Percentiles rank a stretch among this genome's conserved stretches.
Conservation (phyloP, 2,329 filamentous ascomycete genomes). For the Fusarium brevicatenulatum region DNA sequence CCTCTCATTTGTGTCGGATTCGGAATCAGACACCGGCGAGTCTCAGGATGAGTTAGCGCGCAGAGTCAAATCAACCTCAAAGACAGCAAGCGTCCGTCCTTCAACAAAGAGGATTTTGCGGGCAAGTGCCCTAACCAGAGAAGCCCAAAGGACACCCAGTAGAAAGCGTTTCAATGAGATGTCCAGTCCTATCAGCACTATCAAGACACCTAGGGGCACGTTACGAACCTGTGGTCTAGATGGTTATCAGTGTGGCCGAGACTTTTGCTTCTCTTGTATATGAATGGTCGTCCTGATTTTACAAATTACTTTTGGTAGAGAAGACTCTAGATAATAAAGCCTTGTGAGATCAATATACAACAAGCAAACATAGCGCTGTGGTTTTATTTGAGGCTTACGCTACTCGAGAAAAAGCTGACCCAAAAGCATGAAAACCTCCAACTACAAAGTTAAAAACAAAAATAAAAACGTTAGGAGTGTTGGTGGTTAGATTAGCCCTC, state of each 20-base stretch:
- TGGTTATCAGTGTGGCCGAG: constrained; percentile 64
- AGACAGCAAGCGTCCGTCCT: constrained; percentile 14
- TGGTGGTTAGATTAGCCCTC: constrained; percentile 39
- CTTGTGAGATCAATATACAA: neutral
- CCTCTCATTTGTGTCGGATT: constrained; percentile 56
- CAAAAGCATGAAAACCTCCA: constrained; percentile 33
- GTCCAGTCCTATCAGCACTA: constrained; percentile 34
- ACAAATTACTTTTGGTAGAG: neutral
- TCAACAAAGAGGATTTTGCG: constrained; percentile 44
- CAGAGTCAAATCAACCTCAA: constrained; percentile 28
- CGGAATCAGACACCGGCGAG: constrained; percentile 55
- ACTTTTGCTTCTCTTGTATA: constrained; percentile 70
- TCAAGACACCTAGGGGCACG: constrained; percentile 62
- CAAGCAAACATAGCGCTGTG: constrained; percentile 27
- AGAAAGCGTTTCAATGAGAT: constrained; percentile 35
- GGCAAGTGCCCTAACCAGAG: constrained; percentile 45
- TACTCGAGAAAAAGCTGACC: constrained; percentile 42
- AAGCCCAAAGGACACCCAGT: constrained; percentile 43
- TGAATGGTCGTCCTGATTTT: constrained; percentile 14
- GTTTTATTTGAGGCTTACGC: constrained; percentile 39
- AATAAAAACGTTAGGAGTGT: constrained; percentile 25
- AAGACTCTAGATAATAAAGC: neutral
- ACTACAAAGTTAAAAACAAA: constrained; percentile 19
- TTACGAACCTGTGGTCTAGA: constrained; percentile 63
- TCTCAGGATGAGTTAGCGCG: constrained; percentile 50